A percentile compares a stretch with the other conserved stretches of the same genome.
Evolutionary conservation across 2,329 filamentous ascomycete genomes (phyloP).

Genomic region (Bertia moriformis): DNA sequence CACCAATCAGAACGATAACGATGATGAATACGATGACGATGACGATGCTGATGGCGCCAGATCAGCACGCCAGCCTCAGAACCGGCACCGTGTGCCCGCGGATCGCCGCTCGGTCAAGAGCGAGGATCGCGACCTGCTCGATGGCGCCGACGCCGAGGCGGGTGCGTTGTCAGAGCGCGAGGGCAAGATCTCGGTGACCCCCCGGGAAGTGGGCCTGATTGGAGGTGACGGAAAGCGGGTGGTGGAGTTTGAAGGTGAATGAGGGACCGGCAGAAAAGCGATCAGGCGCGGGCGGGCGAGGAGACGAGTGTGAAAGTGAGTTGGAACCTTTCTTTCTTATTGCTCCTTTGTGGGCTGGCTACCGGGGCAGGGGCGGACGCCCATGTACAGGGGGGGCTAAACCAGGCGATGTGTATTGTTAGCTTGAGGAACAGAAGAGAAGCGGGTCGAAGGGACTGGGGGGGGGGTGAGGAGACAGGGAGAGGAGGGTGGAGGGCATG

Average conservation of each 20-base stretch:
- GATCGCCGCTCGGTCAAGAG: constrained; percentile 47
- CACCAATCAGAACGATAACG: constrained; percentile 20
- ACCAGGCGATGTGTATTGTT: too few relatives aligned
- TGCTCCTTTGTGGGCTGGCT: too few relatives aligned
- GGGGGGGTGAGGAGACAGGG: too few relatives aligned
- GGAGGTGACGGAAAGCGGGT: neutral
- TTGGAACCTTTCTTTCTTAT: too few relatives aligned
- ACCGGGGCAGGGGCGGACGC: too few relatives aligned
- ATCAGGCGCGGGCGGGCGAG: too few relatives aligned
- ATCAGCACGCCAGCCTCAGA: constrained; percentile 13
- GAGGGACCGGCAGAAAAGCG: too few relatives aligned
- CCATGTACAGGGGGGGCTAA: too few relatives aligned
- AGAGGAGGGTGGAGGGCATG: too few relatives aligned
- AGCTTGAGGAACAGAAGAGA: too few relatives aligned
- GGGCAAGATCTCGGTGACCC: neutral
- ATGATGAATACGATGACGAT: constrained; percentile 58
- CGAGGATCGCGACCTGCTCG: constrained; percentile 58
- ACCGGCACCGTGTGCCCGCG: constrained; percentile 25
- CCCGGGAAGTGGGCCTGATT: neutral
- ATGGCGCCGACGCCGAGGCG: constrained; percentile 60
- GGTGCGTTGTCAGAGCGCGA: constrained; percentile 27
- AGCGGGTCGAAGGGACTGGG: too few relatives aligned
- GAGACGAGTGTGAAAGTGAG: too few relatives aligned
- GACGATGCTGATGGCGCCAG: constrained; percentile 33
- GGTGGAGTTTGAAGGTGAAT: constrained; percentile 9